These are phyloP conservation scores for Aspergillus conjunctus DNA, from an alignment of 495 filamentous ascomycete genomes.

Conservation along the genomic window DNA sequence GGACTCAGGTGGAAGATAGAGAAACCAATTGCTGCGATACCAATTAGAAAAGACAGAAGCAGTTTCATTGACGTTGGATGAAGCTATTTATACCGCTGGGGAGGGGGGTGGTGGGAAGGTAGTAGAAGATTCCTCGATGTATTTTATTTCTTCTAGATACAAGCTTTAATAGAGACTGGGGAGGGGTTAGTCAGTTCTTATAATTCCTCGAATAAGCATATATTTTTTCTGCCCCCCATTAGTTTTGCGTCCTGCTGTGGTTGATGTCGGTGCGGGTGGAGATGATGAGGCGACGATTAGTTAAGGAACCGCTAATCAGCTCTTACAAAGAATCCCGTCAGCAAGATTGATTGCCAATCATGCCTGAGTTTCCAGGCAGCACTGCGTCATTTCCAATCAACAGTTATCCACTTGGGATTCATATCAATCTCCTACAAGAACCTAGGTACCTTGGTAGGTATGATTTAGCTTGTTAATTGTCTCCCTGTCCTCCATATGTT, in stretches of 20 bases:
- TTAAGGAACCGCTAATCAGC: neutral
- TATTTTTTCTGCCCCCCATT: neutral
- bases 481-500: no score
- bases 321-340: constrained; percentile 39
- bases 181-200: constrained; percentile 27
- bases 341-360: constrained; percentile 21
- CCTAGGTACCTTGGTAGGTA: no score
- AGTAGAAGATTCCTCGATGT: constrained; percentile 29
- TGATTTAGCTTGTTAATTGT: no score
- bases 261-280: constrained; percentile 1
- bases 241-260: neutral
- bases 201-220: constrained; percentile 26
- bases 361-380: constrained; percentile 1
- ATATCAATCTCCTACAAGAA: no score
- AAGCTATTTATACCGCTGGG: constrained; percentile 37
- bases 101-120: constrained; percentile 21
- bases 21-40: constrained; percentile 44
- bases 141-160: constrained; percentile 17
- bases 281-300: constrained; percentile 5
- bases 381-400: no score
- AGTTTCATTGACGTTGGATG: constrained; percentile 42
- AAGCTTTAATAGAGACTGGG: neutral
- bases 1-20: constrained; percentile 29
- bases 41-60: constrained; percentile 46
- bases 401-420: no score